Base-by-base conservation (phyloP, 2,329 filamentous ascomycete genomes). In the Ambrosiella cleistominuta region DNA sequence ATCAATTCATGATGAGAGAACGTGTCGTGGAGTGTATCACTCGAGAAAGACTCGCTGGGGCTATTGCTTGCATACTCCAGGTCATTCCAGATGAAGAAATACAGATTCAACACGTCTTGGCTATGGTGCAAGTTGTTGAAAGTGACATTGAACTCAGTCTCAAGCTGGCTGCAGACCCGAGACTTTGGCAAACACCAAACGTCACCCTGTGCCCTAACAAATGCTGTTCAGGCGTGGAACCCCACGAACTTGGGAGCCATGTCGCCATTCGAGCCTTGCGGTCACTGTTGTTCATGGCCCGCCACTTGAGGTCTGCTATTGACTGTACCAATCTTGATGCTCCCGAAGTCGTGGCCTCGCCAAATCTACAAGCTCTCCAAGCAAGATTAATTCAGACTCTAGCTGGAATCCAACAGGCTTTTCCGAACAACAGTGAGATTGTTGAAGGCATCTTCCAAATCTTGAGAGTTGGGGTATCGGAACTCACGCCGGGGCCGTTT, bases 401-500 rank as follows among this genome's bases (percentile, higher is more conserved):
- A 39, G 66, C 71, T 9, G 69, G 72, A n/a, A 62, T 77, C 3
- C 75, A 77, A 61, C 62, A 66, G 2, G 65, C 78, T 0, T 82
- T 88, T 51, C 75, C 73, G 2, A 70, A 69, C 1, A 81, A 78
- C 59, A 77, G 80, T 19, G 87, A 90, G 63, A 77, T 88, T 9
- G 76, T 85, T 19, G 86, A 90, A 64, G 75, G 80, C 3, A 80
- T 83, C 39, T 93, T 87, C 69, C 76, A 75, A 59, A 79, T 90
- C 53, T 74, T 91, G 54, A 80, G 82, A 45, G 78, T 81, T 17
- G 88, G 88, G 0, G 90, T 90, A 65, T 82, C 82, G 0, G 88
- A 94, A 67, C 77, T 75, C 0, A 78, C 81, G 35, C 79, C 84
- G 2, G 87, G 87, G 0, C 85, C 86, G 0, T 91, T 93, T 64